These are phyloP conservation scores for Withania somnifera DNA, from an alignment of 305 asterid genomes.

Conservation along the genomic window DNA sequence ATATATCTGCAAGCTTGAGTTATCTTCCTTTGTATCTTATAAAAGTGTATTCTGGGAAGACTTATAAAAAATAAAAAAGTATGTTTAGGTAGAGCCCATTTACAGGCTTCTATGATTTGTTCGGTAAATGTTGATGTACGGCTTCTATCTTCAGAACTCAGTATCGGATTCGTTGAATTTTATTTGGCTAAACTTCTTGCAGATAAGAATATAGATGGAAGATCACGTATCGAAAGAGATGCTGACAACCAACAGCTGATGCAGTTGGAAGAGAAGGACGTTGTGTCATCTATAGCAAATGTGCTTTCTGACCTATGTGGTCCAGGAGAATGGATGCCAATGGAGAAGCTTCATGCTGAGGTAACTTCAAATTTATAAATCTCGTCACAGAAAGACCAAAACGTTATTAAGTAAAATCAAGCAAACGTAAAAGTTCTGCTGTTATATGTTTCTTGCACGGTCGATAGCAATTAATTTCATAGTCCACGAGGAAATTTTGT, in stretches of 20 bases:
- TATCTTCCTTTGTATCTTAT: neutral
- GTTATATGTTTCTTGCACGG: neutral
- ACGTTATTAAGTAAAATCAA: neutral
- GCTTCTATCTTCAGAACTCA: neutral
- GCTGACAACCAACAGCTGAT: conserved; percentile 76
- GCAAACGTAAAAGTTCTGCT: neutral
- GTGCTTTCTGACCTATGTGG: conserved; percentile 87
- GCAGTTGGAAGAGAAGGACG: conserved; percentile 82
- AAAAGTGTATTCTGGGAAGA: neutral
- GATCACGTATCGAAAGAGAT: conserved; percentile 64
- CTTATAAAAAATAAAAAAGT: too few species aligned
- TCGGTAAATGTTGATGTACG: neutral
- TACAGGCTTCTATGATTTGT: neutral
- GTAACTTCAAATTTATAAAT: conserved; percentile 17
- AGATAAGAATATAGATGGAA: conserved; percentile 72
- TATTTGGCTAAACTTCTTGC: conserved; percentile 15
- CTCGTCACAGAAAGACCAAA: neutral
- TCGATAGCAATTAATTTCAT: neutral
- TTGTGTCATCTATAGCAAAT: conserved; percentile 86
- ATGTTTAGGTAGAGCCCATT: neutral
- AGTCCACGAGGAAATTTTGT: neutral
- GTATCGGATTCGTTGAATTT: neutral
- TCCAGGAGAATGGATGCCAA: conserved; percentile 95
- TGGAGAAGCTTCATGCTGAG: conserved; percentile 90
- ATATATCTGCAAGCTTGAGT: neutral